Percentiles rank a stretch among this genome's conserved stretches.
phyloP scores from a whole-genome alignment of 495 filamentous ascomycete species.

The Cercophora newfieldiana region DNA sequence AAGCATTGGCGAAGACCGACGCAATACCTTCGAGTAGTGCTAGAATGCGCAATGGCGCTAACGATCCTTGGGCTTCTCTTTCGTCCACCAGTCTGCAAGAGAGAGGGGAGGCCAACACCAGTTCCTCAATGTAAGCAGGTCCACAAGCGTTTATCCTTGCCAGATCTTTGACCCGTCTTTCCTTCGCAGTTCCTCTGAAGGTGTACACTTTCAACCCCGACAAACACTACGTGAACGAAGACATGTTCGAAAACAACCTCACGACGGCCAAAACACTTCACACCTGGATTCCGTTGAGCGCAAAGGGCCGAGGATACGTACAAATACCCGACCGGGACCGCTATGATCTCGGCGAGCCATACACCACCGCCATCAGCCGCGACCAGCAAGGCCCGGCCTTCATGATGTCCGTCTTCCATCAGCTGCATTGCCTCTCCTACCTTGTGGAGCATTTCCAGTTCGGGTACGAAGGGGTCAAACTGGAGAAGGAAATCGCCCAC shows the following conservation, averaged over 20 bases:
- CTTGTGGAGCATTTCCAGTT: conserved; percentile 43
- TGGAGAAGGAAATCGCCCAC: conserved; percentile 44
- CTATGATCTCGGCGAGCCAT: conserved; percentile 43
- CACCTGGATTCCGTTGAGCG: conserved; percentile 46
- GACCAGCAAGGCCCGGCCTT: conserved; percentile 41
- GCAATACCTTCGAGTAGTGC: background rate
- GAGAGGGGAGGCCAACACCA: conserved; percentile 9
- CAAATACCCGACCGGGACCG: conserved; percentile 33
- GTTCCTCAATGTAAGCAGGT: conserved; percentile 19
- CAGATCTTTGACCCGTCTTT: background rate
- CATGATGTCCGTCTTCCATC: conserved; percentile 55
- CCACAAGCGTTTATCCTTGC: background rate
- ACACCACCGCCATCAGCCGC: conserved; percentile 35
- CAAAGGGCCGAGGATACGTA: conserved; percentile 45
- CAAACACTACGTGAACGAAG: conserved; percentile 39
- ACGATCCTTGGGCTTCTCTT: conserved; percentile 16
- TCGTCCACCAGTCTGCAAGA: conserved; percentile 11
- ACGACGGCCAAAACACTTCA: conserved; percentile 45
- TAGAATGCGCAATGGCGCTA: conserved; percentile 16
- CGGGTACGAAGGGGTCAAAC: conserved; percentile 38
- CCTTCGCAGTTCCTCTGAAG: conserved; percentile 40
- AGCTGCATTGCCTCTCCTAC: conserved; percentile 54
- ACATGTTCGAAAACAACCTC: conserved; percentile 46
- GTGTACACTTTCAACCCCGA: conserved; percentile 43
- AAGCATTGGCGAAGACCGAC: background rate